Evolutionary conservation across 345 rosid genomes (phyloP).

Genomic region (Lepidium aucheri): DNA sequence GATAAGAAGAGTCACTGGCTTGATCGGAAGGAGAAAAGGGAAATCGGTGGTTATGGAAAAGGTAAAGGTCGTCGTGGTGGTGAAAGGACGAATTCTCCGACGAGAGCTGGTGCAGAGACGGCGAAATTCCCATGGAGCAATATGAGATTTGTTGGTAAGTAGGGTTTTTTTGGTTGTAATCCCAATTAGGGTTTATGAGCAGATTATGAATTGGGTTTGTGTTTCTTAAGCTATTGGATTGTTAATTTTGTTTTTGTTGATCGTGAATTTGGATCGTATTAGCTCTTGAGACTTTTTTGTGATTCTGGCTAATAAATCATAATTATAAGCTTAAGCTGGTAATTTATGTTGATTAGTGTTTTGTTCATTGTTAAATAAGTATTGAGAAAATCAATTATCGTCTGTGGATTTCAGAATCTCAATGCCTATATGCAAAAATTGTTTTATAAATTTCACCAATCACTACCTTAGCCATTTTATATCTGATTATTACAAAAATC

Average conservation of each 20-base stretch:
- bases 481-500: too few species aligned
- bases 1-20: slow-evolving; percentile 75
- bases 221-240: slow-evolving; percentile 12
- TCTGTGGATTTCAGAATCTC: neutral
- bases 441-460: neutral
- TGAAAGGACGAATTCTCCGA: slow-evolving; percentile 10
- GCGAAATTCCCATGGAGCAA: slow-evolving; percentile 79
- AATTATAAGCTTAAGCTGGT: neutral
- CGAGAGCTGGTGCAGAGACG: slow-evolving; percentile 6
- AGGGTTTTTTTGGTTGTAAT: neutral
- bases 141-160: slow-evolving; percentile 47
- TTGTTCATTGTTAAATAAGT: neutral
- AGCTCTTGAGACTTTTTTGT: neutral
- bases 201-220: neutral
- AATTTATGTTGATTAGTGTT: neutral
- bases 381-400: neutral
- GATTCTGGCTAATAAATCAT: slow-evolving; percentile 1
- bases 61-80: slow-evolving; percentile 17
- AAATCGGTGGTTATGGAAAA: slow-evolving; percentile 15
- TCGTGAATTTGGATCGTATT: neutral
- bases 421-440: neutral
- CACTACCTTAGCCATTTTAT: too few species aligned
- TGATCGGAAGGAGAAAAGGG: slow-evolving; percentile 40
- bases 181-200: slow-evolving; percentile 12
- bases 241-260: neutral